These are phyloP conservation scores for Candida suzukii DNA, from an alignment of 805 yeast species.

Conservation along the genomic window DNA sequence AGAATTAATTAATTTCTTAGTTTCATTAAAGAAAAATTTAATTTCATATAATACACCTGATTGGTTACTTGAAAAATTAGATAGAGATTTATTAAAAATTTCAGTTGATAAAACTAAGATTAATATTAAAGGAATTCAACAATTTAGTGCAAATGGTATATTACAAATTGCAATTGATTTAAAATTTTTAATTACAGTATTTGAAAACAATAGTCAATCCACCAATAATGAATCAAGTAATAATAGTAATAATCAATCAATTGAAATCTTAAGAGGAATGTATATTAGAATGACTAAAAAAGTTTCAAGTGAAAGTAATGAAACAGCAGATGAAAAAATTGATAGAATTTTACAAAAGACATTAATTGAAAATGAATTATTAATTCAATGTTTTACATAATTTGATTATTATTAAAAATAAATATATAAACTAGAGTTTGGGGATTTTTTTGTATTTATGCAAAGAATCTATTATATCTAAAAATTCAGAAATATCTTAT, in stretches of 20 bases:
- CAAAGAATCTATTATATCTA: too few relatives aligned
- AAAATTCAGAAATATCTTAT: too few relatives aligned
- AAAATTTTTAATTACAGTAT: slow-evolving; percentile 12
- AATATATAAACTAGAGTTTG: too few relatives aligned
- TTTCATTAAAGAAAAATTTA: slow-evolving; percentile 19
- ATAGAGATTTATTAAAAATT: slow-evolving; percentile 14
- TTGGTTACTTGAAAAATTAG: slow-evolving; percentile 13
- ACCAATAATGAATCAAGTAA: too few relatives aligned
- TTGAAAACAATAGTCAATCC: slow-evolving; percentile 5
- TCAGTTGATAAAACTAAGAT: slow-evolving; percentile 17
- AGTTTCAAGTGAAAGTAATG: background rate
- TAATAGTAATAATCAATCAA: too few relatives aligned
- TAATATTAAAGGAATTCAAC: slow-evolving; percentile 13
- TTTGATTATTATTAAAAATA: too few relatives aligned
- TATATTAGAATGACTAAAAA: background rate
- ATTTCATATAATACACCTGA: slow-evolving; percentile 11
- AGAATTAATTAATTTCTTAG: slow-evolving; percentile 17
- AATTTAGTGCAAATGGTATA: slow-evolving; percentile 16
- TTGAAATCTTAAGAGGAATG: background rate
- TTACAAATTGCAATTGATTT: slow-evolving; percentile 19
- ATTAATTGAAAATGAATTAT: slow-evolving; percentile 15
- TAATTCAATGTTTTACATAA: too few relatives aligned
- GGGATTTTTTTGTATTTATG: too few relatives aligned
- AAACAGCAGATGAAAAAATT: slow-evolving; percentile 5
- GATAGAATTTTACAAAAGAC: slow-evolving; percentile 12